A percentile compares a stretch with the other conserved stretches of the same genome.
Conservation (phyloP, 2,329 filamentous ascomycete species). For the Fusarium fujikuroi region DNA sequence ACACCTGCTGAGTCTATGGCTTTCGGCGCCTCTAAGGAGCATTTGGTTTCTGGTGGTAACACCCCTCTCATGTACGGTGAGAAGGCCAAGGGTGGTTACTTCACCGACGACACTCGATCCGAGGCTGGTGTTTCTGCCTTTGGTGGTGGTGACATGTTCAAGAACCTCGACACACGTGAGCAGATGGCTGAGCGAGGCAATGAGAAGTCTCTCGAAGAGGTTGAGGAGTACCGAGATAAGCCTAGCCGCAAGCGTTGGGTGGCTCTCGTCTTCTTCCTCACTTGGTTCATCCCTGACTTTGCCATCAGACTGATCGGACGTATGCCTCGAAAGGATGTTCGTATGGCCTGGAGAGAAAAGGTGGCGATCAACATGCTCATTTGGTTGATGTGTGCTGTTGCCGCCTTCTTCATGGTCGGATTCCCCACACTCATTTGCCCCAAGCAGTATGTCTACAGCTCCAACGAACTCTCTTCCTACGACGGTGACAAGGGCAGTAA, state of each 20-base stretch:
- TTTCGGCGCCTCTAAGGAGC: conserved; percentile 72
- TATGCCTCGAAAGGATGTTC: conserved; percentile 92
- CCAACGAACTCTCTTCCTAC: conserved; percentile 76
- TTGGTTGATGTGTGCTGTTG: conserved; percentile 82
- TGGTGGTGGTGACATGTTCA: conserved; percentile 96
- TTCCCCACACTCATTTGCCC: conserved; percentile 93
- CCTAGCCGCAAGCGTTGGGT: conserved; percentile 91
- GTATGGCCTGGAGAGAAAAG: conserved; percentile 95
- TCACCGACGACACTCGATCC: conserved; percentile 88
- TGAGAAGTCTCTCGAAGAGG: conserved; percentile 87
- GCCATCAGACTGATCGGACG: conserved; percentile 78
- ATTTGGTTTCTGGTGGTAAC: conserved; percentile 62
- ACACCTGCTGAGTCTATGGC: conserved; percentile 68
- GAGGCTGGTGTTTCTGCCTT: conserved; percentile 93
- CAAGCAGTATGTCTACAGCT: conserved; percentile 86
- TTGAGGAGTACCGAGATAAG: conserved; percentile 84
- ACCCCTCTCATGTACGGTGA: conserved; percentile 76
- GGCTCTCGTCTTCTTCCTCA: conserved; percentile 82
- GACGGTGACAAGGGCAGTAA: conserved; percentile 74
- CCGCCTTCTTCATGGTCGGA: conserved; percentile 88
- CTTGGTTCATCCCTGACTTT: conserved; percentile 89
- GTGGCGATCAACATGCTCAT: conserved; percentile 98
- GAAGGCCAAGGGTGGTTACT: conserved; percentile 81
- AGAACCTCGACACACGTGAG: conserved; percentile 91
- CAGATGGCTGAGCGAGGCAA: conserved; percentile 97